Conservation (phyloP, 129 eudicot genomes). For the Lactuca sativa region DNA sequence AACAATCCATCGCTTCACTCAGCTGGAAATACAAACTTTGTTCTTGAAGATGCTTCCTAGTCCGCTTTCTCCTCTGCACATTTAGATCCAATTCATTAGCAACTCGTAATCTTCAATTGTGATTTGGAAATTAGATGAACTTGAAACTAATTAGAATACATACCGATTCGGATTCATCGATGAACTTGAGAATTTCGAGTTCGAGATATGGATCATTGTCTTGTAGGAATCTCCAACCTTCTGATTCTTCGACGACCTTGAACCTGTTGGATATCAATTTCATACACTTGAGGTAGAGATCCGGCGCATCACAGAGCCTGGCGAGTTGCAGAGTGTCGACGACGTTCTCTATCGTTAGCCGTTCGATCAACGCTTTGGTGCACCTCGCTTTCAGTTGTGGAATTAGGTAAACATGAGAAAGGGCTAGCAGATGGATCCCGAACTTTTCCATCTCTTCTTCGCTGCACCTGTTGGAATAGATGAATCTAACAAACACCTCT, state of each 20-base stretch:
- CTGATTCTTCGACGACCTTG: slow-evolving; percentile 70
- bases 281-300: slow-evolving; percentile 81
- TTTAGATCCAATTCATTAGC: slow-evolving; percentile 3
- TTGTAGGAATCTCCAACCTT: slow-evolving; percentile 90
- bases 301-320: slow-evolving; percentile 83
- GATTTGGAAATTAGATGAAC: not conserved
- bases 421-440: slow-evolving; percentile 82
- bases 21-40: slow-evolving; percentile 73
- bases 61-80: slow-evolving; percentile 75
- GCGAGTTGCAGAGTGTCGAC: slow-evolving; percentile 89
- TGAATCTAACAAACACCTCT: slow-evolving; percentile 57
- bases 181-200: slow-evolving; percentile 86
- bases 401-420: slow-evolving; percentile 80
- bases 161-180: slow-evolving; percentile 83
- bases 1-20: slow-evolving; percentile 96
- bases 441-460: slow-evolving; percentile 74
- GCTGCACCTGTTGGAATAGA: slow-evolving; percentile 59
- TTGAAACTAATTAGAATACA: not conserved
- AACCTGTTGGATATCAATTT: slow-evolving; percentile 54
- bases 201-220: slow-evolving; percentile 80
- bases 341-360: slow-evolving; percentile 59
- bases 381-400: slow-evolving; percentile 73
- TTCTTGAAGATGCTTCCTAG: slow-evolving; percentile 57
- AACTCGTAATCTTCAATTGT: not conserved
- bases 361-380: slow-evolving; percentile 56